Base-by-base conservation (phyloP, 164 flowering plant species). In the Chloranthus sessilifolius region DNA sequence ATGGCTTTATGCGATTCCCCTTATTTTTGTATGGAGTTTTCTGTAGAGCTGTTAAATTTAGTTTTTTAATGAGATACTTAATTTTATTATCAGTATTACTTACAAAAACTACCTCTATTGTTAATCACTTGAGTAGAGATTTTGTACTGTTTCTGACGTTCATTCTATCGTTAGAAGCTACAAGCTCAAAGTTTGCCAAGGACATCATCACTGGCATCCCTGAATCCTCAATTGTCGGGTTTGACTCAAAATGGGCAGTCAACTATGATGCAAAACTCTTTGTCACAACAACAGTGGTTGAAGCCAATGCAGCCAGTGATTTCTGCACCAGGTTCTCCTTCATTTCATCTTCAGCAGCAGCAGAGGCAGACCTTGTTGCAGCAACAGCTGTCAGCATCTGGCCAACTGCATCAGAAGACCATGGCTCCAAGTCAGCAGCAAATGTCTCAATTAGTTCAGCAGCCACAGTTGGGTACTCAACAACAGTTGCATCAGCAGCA, bases 271-370 rank as follows among this genome's bases (percentile, higher is more conserved):
- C 96, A 77, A 47, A 85, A 74, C 60, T 52, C 95, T 41, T 20
- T 85, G 48, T 37, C 82, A 7, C 91, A 79, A 63, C 96, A 85
- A 49, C 92, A 82, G 67, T 88, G 87, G 91, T 50, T 81, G 63
- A 92, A 83, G 68, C 90, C 75, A 66, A 73, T 85, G 67, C 72
- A 63, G 37, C 83, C 95, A 9, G 39, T 78, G 34, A 78, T 79
- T 48, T 68, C 92, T 54, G 52, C 73, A 43, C 78, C 95, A n/a
- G 78, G 70, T 42, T 85, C 95, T 40, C 70, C 96, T 60, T 78
- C 84, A 26, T 68, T 48, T 43, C 86, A 79, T 34, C 80, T 75
- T 51, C 86, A 76, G 63, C 75, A 68, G 21, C 83, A 76, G 67
- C 65, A 79, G 69, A 89, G 78, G 51, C 73, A 27, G 14, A 23